Base-by-base conservation (phyloP, 495 filamentous ascomycete genomes). In the Sabuloglossum arenarium region DNA sequence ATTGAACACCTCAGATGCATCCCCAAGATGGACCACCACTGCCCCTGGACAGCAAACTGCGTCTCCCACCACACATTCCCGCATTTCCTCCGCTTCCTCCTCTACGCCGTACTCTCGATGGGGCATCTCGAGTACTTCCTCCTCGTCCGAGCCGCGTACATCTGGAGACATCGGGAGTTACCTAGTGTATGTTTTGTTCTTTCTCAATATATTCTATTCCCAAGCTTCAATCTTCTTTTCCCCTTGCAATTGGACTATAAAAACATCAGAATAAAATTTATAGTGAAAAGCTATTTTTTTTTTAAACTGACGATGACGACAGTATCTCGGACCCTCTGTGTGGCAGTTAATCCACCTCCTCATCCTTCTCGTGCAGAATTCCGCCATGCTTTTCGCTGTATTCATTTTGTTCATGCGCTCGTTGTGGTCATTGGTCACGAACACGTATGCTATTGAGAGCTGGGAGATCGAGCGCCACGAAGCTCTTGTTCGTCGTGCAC, bases 21-120 rank as follows among this genome's bases (percentile, higher is more conserved):
- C 58, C 85, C 88, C 1, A 88, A 86, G 65, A 97, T 98, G 93
- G 91, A 98, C 71, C 91, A 98, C 68, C 91, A 98, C 70, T 98
- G 91, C 64, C 89, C 91, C 0, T 98, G 91, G 91, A 96, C 88
- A 1, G 69, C 72, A 45, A 96, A 93, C 66, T 98, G 91, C 69
- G 87, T 97, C 45, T 95, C 88, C 1, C 76, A 94, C 65, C 79
- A 81, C 54, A 93, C 89, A 12, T 84, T 90, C 63, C 88, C 89
- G 11, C 82, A 94, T 68, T 95, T 94, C 67, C 65, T 91, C 16
- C 88, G 88, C 53, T 95, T 96, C 67, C 69, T 96, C 24, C 73
- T 85, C 64, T 94, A 84, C 69, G 74, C 85, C 29, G 81, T 85
- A 43, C 59, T 75, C 28, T 73, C 82, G 4, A 88, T 90, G 70